Base-by-base conservation (phyloP, 345 rosid genomes). In the Melaleuca quinquenervia region DNA sequence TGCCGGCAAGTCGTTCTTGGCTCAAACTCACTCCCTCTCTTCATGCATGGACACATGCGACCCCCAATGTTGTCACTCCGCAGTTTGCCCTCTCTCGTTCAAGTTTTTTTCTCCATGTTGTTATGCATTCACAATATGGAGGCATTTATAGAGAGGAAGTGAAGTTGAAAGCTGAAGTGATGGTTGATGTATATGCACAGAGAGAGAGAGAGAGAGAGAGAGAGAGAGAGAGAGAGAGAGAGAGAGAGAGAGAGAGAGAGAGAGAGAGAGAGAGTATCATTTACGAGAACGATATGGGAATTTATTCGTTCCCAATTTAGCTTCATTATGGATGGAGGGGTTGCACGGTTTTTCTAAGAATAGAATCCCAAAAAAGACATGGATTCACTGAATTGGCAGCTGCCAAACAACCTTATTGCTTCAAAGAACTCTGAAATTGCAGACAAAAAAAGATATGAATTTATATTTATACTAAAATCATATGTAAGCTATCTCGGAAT, bases 1-100 rank as follows among this genome's bases (percentile, higher is more conserved):
- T 82, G 82, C 3, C 24, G 84, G 88, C 88, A 84, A 87, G 86
- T 87, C 88, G 84, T 87, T 84, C 86, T 49, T 84, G 88, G 84
- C 88, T 87, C 88, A 84, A 87, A 84, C 86, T 45, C 78, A 27
- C 88, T 48, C 75, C 55, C 60, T 86, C 87, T 82, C 87, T 86
- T 86, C 87, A 45, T 76, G 27, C 78, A 70, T 32, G 48, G 48
- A 36, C 2, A 8, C 5, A 24, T 12, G 44, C 48, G 36, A 9
- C 78, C 26, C 45, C 48, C 13, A 6, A 32, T 21, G 48, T 18
- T 32, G 60, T 55, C 60, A 11, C n/a, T 24, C 60, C 3, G 60
- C 60, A 9, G 12, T 55, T 54, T 24, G 27, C 60, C 60, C 2
- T 55, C n/a, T 55, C 60, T 22, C 12, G 18, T 10, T 29, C 53